These are phyloP conservation scores for Cordyceps fumosorosea DNA, from an alignment of 2,329 filamentous ascomycete species.

Conservation along the genomic window DNA sequence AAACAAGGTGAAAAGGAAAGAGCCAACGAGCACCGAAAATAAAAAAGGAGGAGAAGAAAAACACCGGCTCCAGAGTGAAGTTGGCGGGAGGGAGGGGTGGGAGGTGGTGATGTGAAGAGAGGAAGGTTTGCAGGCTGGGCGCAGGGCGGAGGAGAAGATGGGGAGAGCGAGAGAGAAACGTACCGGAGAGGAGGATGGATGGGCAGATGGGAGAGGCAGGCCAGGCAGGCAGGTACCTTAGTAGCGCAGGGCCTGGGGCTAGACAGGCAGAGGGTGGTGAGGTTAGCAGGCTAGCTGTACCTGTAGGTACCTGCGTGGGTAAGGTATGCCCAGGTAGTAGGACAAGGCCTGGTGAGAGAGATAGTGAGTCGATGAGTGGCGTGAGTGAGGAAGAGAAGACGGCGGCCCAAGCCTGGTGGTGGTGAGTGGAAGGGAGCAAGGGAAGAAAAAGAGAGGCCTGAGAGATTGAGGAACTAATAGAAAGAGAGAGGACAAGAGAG, in stretches of 20 bases:
- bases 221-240: background rate
- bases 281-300: too few relatives aligned
- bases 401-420: background rate
- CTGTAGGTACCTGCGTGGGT: background rate
- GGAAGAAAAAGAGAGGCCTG: background rate
- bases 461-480: background rate
- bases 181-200: background rate
- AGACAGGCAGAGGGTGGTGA: background rate
- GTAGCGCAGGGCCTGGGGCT: too few relatives aligned
- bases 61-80: slow-evolving; percentile 12
- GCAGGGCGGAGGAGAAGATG: background rate
- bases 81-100: slow-evolving; percentile 6
- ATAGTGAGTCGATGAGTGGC: background rate
- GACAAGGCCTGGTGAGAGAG: background rate
- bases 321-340: background rate
- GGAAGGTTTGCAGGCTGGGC: slow-evolving; percentile 4
- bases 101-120: slow-evolving; percentile 11
- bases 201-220: background rate
- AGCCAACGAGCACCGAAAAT: background rate
- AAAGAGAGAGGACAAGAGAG: background rate
- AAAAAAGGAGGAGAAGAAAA: slow-evolving; percentile 3
- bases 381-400: background rate
- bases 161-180: background rate
- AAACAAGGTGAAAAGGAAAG: background rate
- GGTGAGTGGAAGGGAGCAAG: background rate